These are phyloP conservation scores for Pyrenophora tritici-repentis DNA, from an alignment of 2,329 filamentous ascomycete genomes.

Conservation along the genomic window DNA sequence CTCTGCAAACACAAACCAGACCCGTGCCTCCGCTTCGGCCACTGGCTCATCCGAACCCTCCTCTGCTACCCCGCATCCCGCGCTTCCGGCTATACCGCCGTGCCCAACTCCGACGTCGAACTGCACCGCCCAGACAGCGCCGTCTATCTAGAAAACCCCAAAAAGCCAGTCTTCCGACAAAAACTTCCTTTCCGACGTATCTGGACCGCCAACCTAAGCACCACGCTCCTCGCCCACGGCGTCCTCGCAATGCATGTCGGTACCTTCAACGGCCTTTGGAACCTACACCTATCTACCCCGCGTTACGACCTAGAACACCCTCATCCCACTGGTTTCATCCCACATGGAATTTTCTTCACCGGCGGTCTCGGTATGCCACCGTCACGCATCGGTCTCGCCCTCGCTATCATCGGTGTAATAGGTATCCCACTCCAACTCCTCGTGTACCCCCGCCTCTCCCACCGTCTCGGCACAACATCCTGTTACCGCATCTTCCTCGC, in stretches of 20 bases:
- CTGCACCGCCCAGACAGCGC: slow-evolving; percentile 18
- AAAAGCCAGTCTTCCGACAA: slow-evolving; percentile 17
- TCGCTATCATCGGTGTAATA: slow-evolving; percentile 55
- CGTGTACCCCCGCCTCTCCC: slow-evolving; percentile 51
- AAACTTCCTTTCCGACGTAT: slow-evolving; percentile 54
- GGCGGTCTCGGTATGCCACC: slow-evolving; percentile 56
- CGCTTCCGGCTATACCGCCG: slow-evolving; percentile 36
- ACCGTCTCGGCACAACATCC: slow-evolving; percentile 48
- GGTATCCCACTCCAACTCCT: slow-evolving; percentile 54
- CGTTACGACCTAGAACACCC: slow-evolving; percentile 48
- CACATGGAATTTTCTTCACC: slow-evolving; percentile 53
- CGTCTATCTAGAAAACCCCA: slow-evolving; percentile 14
- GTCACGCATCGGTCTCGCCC: slow-evolving; percentile 53
- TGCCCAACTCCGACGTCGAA: slow-evolving; percentile 39
- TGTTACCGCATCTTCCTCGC: slow-evolving; percentile 50
- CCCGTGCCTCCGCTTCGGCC: slow-evolving; percentile 47
- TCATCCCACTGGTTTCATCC: slow-evolving; percentile 39
- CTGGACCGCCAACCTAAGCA: slow-evolving; percentile 53
- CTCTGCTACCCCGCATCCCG: slow-evolving; percentile 31
- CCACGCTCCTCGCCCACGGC: slow-evolving; percentile 52
- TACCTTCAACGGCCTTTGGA: slow-evolving; percentile 57
- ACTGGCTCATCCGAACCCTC: slow-evolving; percentile 44
- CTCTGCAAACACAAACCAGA: slow-evolving; percentile 49
- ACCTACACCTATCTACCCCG: slow-evolving; percentile 55
- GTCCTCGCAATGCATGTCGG: slow-evolving; percentile 55